Base-by-base conservation (phyloP, 176 grass and related monocot species). In the Aegilops bicornis region DNA sequence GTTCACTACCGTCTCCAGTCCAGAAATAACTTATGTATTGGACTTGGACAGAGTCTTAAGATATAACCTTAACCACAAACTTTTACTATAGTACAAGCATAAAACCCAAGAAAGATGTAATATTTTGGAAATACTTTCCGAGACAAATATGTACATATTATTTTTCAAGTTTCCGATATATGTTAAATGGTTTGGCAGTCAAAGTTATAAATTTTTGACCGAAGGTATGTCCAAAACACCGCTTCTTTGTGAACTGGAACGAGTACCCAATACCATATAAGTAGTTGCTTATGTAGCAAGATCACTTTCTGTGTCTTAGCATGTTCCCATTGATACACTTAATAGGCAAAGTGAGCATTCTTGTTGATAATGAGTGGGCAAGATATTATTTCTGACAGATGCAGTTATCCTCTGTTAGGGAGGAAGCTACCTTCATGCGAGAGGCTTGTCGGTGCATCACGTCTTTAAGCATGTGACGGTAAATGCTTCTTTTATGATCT, bases 381-480 rank as follows among this genome's bases (percentile, higher is more conserved):
- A 68, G 60, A 15, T 65, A 85, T 50, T 15, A 29, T 82, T 90
- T 83, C 47, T 91, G 67, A 86, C 64, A 80, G 35, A 62, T 82
- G 64, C 54, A 63, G 30, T 82, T 22, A 73, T 86, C 24, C 86
- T 90, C 79, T 83, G 48, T 74, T 74, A 99, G 97, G 94, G 89
- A 83, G 97, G 94, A 84, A 93, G 77, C 68, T 96, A 99, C 83
- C 82, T 99, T 74, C 94, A 99, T 63, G 84, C 94, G 8, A 96
- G 92, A 93, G 94, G 97, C 11, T 36, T 87, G 33, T 96, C 97
- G 4, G 77, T 90, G 65, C 94, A 99, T 90, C 87, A 96, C 88
- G 92, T 93, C 58, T 99, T 99, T 75, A 96, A 91, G 77, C 92
- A 93, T 84, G 80, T 99, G 61, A 93, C 91, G 30, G 97, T 94